Base-by-base conservation (phyloP, 345 rosid genomes). In the Camelina laxa region DNA sequence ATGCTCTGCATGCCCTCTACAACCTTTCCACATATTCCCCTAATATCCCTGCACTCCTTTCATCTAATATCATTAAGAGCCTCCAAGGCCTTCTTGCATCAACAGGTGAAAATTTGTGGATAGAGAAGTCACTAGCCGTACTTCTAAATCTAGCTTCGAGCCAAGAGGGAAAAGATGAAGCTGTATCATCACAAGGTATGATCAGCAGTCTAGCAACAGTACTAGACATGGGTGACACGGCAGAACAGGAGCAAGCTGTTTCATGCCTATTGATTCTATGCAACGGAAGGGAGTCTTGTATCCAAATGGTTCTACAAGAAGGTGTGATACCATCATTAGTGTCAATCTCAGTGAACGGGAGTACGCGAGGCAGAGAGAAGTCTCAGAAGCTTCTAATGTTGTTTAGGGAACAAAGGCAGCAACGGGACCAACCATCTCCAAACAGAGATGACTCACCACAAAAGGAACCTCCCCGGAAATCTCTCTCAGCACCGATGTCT, bases 281-380 rank as follows among this genome's bases (percentile, higher is more conserved):
- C 75, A 84, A 73, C 1, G 91, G 94, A 51, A 86, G 82, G 39
- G 97, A 92, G 45, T 82, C 84, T 33, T 92, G 99, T 79, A 75
- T 90, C 60, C 91, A 89, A 49, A 76, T 92, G 88, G 97, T 90
- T 36, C 78, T 95, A 61, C 99, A 91, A 79, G 99, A 95, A 85
- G 99, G 99, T 14, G 99, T 90, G 54, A 95, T 91, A 65, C 99
- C 99, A 13, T 88, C 96, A 5, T 68, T 95, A 68, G 98, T 95
- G 65, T 92, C 99, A 6, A 82, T 95, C 41, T 91, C 97, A 0
- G 96, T 92, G n/a, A 92, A 92, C 15, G 99, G 99, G 5, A 91
- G 91, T 15, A n/a, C 83, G 0, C 75, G 97, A 73, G 98, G 95
- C 45, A 86, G 78, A 87, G 98, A 96, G 58, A 92, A 89, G 82